Base-by-base conservation (phyloP, 2,329 filamentous ascomycete species). In the Epichloe coenophiala region DNA sequence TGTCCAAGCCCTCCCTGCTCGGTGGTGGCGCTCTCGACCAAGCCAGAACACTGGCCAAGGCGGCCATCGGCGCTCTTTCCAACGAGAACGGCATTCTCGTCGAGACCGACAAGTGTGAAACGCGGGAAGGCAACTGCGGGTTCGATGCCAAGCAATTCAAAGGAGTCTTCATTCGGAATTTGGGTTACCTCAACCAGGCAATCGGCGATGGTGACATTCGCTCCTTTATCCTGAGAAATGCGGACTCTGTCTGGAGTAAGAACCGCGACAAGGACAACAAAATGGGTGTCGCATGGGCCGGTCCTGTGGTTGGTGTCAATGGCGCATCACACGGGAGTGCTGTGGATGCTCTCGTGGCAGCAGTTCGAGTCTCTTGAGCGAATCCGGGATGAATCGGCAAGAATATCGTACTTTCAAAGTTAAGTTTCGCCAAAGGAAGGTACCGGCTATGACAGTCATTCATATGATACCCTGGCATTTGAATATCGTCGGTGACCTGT, bases 301-400 rank as follows among this genome's bases (percentile, higher is more conserved):
- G 82, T 0, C 81, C 82, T 0, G 76, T 76, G 38, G 59, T 65
- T 2, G 61, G 61, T 1, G 69, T 72, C 40, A 75, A 72, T 2
- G 78, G 81, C 2, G 72, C 75, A 45, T 78, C 79, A 21, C 84
- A 87, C 45, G 78, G 76, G 58, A 79, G 77, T 17, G 83, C 80
- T 1, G 65, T 87, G 63, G 84, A 87, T 65, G 77, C 74, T 37
- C 66, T 88, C 35, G 77, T 88, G 52, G 83, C 78, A 33, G 82
- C 80, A 9, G 60, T 74, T 56, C 66, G 65, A 27, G 67, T 70
- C 8, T 61, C 60, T n/a, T 66, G 55, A 58, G 23, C 7, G 27
- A 15, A 48, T 17, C 3, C 19, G 13, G 19, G 4, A 13, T 12
- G 3, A 42, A 42, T 23, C 8, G 27, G 27, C 27, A 4, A 31